phyloP scores from a whole-genome alignment of 768 basidiomycete genomes.

The Xerocomus spinulosus region DNA sequence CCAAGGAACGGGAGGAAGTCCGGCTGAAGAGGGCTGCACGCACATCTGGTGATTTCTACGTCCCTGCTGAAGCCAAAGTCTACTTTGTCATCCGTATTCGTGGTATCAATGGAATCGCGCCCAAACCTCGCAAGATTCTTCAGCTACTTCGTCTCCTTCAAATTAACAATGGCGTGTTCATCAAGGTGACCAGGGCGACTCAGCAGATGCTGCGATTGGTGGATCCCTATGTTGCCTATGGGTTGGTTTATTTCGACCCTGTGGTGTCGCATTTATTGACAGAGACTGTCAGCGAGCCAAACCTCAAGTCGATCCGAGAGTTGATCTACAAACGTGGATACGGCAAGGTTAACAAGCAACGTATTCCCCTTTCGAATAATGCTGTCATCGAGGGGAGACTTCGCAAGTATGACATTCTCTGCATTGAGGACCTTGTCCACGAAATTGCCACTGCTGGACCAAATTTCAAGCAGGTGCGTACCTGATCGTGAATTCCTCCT shows the following conservation, averaged over 20 bases:
- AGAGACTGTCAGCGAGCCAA: constrained; percentile 66
- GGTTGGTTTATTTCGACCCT: constrained; percentile 44
- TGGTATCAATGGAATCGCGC: constrained; percentile 99
- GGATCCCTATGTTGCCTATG: constrained; percentile 97
- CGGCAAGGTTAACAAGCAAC: constrained; percentile 96
- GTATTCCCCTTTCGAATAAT: constrained; percentile 94
- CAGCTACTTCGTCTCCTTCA: constrained; percentile 98
- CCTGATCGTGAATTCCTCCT: not conserved
- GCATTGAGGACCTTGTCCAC: constrained; percentile 94
- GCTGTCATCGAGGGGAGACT: constrained; percentile 85
- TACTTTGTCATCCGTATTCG: constrained; percentile 97
- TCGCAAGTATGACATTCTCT: constrained; percentile 94
- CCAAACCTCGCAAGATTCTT: constrained; percentile 98
- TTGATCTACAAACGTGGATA: constrained; percentile 99
- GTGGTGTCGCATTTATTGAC: constrained; percentile 2
- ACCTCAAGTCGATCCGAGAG: constrained; percentile 94
- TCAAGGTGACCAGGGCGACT: constrained; percentile 95
- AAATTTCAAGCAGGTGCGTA: constrained; percentile 94
- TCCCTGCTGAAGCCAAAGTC: constrained; percentile 93
- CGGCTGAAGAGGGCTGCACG: constrained; percentile 91
- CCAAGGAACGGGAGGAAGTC: constrained; percentile 94
- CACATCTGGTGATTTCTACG: constrained; percentile 92
- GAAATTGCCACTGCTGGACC: constrained; percentile 94
- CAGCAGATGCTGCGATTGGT: constrained; percentile 97
- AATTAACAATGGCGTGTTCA: constrained; percentile 99